Conservation (phyloP, 345 rosid species). For the Pugionium dolabratum region DNA sequence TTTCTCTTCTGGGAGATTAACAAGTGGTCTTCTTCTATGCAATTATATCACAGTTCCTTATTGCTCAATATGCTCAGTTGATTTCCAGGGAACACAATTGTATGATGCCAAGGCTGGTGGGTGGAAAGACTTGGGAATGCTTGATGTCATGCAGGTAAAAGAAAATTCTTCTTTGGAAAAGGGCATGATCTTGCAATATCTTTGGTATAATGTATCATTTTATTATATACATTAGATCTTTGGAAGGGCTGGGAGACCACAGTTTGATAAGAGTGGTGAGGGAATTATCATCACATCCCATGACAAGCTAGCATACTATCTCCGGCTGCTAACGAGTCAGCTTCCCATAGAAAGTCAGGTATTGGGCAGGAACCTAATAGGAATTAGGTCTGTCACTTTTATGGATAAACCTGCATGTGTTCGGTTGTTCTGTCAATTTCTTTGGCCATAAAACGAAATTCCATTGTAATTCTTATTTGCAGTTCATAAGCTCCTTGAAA, state of each 20-base stretch:
- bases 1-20: slow-evolving; percentile 24
- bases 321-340: slow-evolving; percentile 88
- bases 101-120: slow-evolving; percentile 99
- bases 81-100: slow-evolving; percentile 84
- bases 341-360: slow-evolving; percentile 99
- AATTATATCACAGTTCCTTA: slow-evolving; percentile 16
- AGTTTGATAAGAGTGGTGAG: slow-evolving; percentile 98
- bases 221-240: slow-evolving; percentile 60
- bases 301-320: slow-evolving; percentile 88
- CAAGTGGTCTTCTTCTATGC: slow-evolving; percentile 16
- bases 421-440: slow-evolving; percentile 5
- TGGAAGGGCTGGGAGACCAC: slow-evolving; percentile 99
- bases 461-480: slow-evolving; percentile 38
- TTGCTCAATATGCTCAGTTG: slow-evolving; percentile 33
- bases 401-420: slow-evolving; percentile 16
- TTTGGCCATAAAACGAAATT: slow-evolving; percentile 11
- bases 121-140: slow-evolving; percentile 98
- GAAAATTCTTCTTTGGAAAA: slow-evolving; percentile 14
- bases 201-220: slow-evolving; percentile 19
- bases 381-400: slow-evolving; percentile 17
- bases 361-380: slow-evolving; percentile 28
- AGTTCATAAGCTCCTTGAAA: slow-evolving; percentile 93
- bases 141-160: slow-evolving; percentile 95
- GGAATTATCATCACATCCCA: slow-evolving; percentile 98
- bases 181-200: slow-evolving; percentile 8